Evolutionary conservation across 2,329 filamentous ascomycete genomes (phyloP).

Genomic region (Blumeria graminis): DNA sequence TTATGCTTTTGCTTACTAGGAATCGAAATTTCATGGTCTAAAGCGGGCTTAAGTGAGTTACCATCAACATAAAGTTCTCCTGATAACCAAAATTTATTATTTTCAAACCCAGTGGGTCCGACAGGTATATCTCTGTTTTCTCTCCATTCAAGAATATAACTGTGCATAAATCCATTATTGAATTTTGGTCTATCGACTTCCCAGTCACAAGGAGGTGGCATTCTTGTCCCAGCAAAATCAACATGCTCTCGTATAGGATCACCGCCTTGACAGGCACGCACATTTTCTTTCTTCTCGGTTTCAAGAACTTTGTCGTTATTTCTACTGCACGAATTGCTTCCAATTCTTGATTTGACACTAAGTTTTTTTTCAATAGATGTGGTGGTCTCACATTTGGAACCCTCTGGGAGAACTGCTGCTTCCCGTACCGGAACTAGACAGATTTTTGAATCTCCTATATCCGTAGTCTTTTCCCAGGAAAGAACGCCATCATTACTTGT

Average conservation of each 20-base stretch:
- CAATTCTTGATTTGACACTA: background rate
- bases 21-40: constrained; percentile 6
- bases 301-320: background rate
- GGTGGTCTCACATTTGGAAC: background rate
- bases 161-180: constrained; percentile 8
- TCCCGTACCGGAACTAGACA: background rate
- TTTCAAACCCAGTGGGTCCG: constrained; percentile 1
- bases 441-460: background rate
- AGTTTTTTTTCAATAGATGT: background rate
- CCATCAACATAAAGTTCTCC: constrained; percentile 5
- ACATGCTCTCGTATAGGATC: background rate
- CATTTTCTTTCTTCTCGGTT: background rate
- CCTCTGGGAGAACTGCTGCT: background rate
- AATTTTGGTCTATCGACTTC: constrained; percentile 9
- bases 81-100: constrained; percentile 4
- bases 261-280: background rate
- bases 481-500: background rate
- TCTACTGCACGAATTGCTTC: background rate
- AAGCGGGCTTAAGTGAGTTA: constrained; percentile 3
- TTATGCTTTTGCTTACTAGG: constrained; percentile 7
- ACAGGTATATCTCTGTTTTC: constrained; percentile 1
- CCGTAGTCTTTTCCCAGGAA: background rate
- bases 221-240: constrained; percentile 1
- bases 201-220: constrained; percentile 8
- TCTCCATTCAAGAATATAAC: constrained; percentile 12